phyloP scores from a whole-genome alignment of 495 filamentous ascomycete species.

The Trichoderma virens region DNA sequence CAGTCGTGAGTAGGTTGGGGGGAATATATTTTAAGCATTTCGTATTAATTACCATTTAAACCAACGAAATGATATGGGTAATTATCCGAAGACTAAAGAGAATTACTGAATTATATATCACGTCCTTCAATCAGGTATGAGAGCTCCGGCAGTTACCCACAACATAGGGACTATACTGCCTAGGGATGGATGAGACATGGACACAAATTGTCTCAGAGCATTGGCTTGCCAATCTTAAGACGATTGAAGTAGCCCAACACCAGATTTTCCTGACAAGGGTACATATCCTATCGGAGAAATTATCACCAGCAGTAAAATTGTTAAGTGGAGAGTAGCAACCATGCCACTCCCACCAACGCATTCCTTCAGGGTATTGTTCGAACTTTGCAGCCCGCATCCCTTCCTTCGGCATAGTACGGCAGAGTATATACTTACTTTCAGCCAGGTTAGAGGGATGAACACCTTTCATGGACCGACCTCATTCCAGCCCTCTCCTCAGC shows the following conservation, averaged over 20 bases:
- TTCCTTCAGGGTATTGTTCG: not conserved
- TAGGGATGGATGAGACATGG: not conserved
- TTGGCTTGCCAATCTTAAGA: not conserved
- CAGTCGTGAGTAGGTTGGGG: too few species aligned
- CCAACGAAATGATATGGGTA: too few species aligned
- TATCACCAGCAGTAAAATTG: not conserved
- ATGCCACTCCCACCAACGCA: not conserved
- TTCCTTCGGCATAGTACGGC: not conserved
- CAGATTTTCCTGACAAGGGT: not conserved
- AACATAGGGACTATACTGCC: not conserved
- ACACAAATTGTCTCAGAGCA: not conserved
- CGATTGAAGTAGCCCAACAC: not conserved
- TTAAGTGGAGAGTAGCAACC: not conserved
- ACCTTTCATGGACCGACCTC: too few species aligned
- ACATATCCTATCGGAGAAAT: not conserved
- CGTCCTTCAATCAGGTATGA: too few species aligned
- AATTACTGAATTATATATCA: not conserved
- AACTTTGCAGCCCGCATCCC: not conserved
- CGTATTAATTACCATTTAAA: too few species aligned
- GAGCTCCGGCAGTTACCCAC: not conserved
- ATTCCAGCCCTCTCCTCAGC: too few species aligned
- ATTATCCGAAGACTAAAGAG: not conserved
- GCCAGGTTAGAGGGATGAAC: too few species aligned
- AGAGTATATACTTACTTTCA: too few species aligned
- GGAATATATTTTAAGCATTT: too few species aligned